Evolutionary conservation across 148 eudicot species (phyloP).

Genomic region (Vaccinium myrtillus): DNA sequence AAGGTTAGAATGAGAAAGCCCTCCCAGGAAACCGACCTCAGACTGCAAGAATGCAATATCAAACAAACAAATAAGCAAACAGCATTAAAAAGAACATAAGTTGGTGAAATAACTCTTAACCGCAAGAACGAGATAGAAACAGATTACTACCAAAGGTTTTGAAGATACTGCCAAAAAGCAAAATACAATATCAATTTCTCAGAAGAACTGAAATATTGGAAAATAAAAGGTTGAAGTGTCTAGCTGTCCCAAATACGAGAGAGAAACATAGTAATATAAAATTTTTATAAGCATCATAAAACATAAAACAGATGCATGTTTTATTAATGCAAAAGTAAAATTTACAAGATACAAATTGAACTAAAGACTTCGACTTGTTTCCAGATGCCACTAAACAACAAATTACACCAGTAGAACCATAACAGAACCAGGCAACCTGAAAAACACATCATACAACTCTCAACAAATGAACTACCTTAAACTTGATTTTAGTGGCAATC

Average conservation of each 20-base stretch:
- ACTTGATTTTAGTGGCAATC: background rate
- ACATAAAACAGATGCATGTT: too few species aligned
- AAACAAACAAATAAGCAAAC: conserved; percentile 8
- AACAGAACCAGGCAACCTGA: background rate
- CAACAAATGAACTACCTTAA: background rate
- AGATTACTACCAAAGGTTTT: background rate
- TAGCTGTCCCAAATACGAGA: background rate
- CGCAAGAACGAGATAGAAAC: background rate
- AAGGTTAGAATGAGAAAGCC: conserved; percentile 79
- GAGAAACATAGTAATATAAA: background rate
- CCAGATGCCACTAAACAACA: background rate
- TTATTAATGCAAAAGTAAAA: background rate
- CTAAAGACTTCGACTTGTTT: background rate
- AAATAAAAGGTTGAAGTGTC: background rate
- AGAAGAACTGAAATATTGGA: background rate
- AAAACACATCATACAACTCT: background rate
- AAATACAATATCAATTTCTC: background rate
- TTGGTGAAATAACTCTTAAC: background rate
- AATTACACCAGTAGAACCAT: background rate
- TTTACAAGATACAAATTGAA: background rate
- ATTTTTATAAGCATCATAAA: background rate
- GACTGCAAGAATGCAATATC: conserved; percentile 41
- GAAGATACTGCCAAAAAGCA: background rate
- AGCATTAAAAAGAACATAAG: background rate
- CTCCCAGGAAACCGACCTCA: conserved; percentile 75